A percentile compares a stretch with the other conserved stretches of the same genome.
These are phyloP conservation scores for Citrus mangshanensis DNA, from an alignment of 345 rosid species.

Conservation along the genomic window DNA sequence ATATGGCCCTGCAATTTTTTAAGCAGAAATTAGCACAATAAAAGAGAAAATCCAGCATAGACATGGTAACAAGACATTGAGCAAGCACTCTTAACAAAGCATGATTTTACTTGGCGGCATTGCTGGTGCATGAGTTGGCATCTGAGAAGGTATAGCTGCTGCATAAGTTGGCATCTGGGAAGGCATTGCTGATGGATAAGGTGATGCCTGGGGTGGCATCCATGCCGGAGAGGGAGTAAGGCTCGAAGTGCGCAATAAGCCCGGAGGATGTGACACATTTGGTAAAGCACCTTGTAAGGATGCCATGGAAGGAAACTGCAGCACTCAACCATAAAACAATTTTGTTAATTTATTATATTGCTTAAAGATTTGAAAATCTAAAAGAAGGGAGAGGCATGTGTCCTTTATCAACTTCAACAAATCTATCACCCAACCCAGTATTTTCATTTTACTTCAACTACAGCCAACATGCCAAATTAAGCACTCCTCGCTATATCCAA, in stretches of 20 bases:
- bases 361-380: not conserved
- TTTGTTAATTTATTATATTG: not conserved
- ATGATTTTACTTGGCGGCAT: slow-evolving; percentile 57
- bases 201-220: slow-evolving; percentile 42
- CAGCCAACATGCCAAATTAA: not conserved
- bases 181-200: slow-evolving; percentile 42
- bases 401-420: not conserved
- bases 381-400: not conserved
- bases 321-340: slow-evolving; percentile 6
- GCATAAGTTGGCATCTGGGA: slow-evolving; percentile 38
- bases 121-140: slow-evolving; percentile 26
- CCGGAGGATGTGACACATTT: slow-evolving; percentile 43
- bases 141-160: slow-evolving; percentile 40
- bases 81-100: not conserved
- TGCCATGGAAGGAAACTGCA: slow-evolving; percentile 79
- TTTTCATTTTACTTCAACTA: slow-evolving; percentile 1
- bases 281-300: slow-evolving; percentile 68
- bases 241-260: slow-evolving; percentile 38
- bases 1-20: slow-evolving; percentile 52
- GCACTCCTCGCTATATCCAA: not conserved
- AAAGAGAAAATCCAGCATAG: not conserved
- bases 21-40: slow-evolving; percentile 19
- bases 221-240: slow-evolving; percentile 43
- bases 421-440: not conserved
- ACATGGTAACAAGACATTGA: not conserved